These are phyloP conservation scores for Halteria grandinella DNA, from an alignment of 73 alveolate species.

Conservation along the genomic window DNA sequence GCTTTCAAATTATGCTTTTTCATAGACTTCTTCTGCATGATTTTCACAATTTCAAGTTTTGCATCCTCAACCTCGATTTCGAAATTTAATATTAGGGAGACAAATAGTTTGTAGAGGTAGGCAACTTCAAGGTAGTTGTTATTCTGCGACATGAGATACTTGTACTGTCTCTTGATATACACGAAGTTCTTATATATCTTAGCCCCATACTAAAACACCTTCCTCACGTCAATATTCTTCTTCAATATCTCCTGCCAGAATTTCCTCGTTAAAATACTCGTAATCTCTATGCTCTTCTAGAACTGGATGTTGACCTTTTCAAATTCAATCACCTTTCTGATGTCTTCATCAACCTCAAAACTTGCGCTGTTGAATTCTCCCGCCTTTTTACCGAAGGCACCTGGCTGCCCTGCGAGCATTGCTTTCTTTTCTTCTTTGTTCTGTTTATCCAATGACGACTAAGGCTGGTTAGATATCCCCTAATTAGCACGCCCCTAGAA, in stretches of 20 bases:
- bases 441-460: slow-evolving; percentile 9
- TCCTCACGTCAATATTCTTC: slow-evolving; percentile 49
- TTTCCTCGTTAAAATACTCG: slow-evolving; percentile 33
- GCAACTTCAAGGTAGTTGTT: slow-evolving; percentile 54
- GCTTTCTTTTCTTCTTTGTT: slow-evolving; percentile 25
- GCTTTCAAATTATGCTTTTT: slow-evolving; percentile 36
- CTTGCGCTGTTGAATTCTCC: slow-evolving; percentile 38
- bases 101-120: slow-evolving; percentile 43
- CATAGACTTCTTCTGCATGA: slow-evolving; percentile 47
- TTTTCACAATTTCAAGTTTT: slow-evolving; percentile 48
- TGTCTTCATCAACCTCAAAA: slow-evolving; percentile 46
- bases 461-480: slow-evolving; percentile 27
- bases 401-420: too few relatives aligned
- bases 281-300: slow-evolving; percentile 45
- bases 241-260: slow-evolving; percentile 58
- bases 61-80: slow-evolving; percentile 60
- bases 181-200: slow-evolving; percentile 33
- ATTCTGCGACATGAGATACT: slow-evolving; percentile 9
- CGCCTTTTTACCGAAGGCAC: background rate
- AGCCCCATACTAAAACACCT: slow-evolving; percentile 41
- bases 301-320: slow-evolving; percentile 50
- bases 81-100: slow-evolving; percentile 32
- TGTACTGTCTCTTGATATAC: slow-evolving; percentile 40
- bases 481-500: slow-evolving; percentile 19
- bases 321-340: slow-evolving; percentile 44